These are phyloP conservation scores for Psilocybe azurescens DNA, from an alignment of 768 basidiomycete species.

Conservation along the genomic window DNA sequence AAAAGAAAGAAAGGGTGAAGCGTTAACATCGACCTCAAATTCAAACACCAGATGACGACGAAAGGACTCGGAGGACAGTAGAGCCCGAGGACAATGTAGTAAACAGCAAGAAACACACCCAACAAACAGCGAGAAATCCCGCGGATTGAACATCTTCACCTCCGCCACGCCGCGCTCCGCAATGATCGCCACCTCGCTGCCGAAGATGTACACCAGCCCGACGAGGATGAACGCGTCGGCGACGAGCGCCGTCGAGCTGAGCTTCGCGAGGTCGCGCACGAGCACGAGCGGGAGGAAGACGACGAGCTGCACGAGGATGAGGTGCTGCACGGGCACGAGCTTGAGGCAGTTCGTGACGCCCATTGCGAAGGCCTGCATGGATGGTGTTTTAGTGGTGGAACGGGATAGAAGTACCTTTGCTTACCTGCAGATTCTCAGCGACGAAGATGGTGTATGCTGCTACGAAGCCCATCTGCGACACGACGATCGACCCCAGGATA, in stretches of 20 bases:
- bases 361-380: conserved; percentile 72
- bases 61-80: too few species aligned
- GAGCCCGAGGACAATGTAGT: too few species aligned
- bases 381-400: too few species aligned
- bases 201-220: conserved; percentile 85
- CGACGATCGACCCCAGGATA: conserved; percentile 84
- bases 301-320: conserved; percentile 83
- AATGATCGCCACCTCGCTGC: conserved; percentile 81
- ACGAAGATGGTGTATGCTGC: conserved; percentile 96
- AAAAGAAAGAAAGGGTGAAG: not conserved
- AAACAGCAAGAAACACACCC: conserved; percentile 47
- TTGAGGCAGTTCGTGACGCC: conserved; percentile 80
- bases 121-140: conserved; percentile 90
- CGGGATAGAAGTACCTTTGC: too few species aligned
- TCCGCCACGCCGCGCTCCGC: conserved; percentile 73
- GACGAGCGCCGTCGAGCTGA: conserved; percentile 88
- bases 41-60: too few species aligned
- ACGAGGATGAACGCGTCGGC: conserved; percentile 96
- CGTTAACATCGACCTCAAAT: conserved; percentile 36
- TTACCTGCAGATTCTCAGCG: conserved; percentile 80
- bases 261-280: conserved; percentile 92
- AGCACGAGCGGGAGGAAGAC: conserved; percentile 91
- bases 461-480: conserved; percentile 92
- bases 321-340: conserved; percentile 71
- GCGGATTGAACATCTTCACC: conserved; percentile 85